Conservation (phyloP, 192 early-diverging fungal species). For the Backusella psychrophila region DNA sequence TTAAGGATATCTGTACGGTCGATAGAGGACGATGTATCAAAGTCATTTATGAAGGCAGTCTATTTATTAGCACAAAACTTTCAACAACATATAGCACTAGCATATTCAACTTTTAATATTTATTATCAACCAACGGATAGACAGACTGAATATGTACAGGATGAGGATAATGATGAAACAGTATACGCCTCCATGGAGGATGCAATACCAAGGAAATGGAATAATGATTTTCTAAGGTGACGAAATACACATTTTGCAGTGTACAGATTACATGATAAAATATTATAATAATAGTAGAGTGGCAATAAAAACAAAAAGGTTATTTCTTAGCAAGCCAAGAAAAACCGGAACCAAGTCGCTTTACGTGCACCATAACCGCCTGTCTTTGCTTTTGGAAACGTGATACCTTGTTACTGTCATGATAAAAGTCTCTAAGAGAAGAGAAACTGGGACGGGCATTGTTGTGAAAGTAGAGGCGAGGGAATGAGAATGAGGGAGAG, state of each 20-base stretch:
- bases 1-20: background rate
- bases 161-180: background rate
- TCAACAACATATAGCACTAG: background rate
- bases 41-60: background rate
- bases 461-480: background rate
- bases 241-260: background rate
- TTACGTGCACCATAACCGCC: background rate
- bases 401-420: background rate
- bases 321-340: conserved; percentile 9
- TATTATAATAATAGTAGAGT: background rate
- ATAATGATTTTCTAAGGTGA: conserved; percentile 7
- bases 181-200: background rate
- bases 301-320: background rate
- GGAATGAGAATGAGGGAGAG: background rate
- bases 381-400: background rate
- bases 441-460: background rate
- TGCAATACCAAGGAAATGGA: background rate
- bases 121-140: background rate
- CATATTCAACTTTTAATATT: background rate
- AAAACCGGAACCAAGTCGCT: background rate
- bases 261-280: background rate
- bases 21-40: background rate
- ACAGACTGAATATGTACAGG: background rate
- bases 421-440: background rate
- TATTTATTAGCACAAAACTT: background rate